Base-by-base conservation (phyloP, 163 green algal species). In the Trebouxiophyceae sp. region DNA sequence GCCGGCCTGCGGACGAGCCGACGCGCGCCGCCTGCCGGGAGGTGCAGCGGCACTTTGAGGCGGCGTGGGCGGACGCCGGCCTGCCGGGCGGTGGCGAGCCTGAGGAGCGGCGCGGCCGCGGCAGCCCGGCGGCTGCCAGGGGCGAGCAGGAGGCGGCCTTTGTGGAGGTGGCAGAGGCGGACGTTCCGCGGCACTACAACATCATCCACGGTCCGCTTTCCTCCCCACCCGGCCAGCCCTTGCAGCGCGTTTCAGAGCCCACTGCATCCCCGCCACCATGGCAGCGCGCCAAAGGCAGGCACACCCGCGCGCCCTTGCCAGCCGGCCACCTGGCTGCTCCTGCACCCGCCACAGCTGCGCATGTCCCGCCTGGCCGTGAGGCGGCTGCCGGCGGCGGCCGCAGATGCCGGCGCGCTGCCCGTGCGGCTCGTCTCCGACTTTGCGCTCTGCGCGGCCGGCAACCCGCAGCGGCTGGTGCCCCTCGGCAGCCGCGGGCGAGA, bases 401-500 rank as follows among this genome's bases (percentile, higher is more conserved):
- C 69, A 75, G 69, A 68, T 23, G 45, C 54, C 2, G 2, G 31
- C 2, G 31, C n/a, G 29, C 59, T 72, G 27, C 70, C 60, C 7
- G 28, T 77, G 34, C 59, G 70, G 12, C 2, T 63, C 5, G 19
- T 77, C 50, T 60, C 66, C n/a, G 39, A 45, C 27, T 77, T 71
- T 33, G 33, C 24, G 6, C 22, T 72, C 2, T 34, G 20, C 30
- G 22, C 8, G 7, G 32, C 12, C 8, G 30, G 57, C 30, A 30
- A 71, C 26, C 30, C 39, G 23, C 39, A 33, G 30, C 54, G 31
- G 7, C 29, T 60, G 65, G 26, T 45, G 39, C 45, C 31, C 54
- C 33, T 62, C 12, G 39, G 39, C 12, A 16, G 12, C 12, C 39
- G 39, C n/a, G n/a, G n/a, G n/a, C n/a, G n/a, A n/a, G n/a, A n/a